phyloP scores from a whole-genome alignment of 2,329 filamentous ascomycete species.

The Apiospora saccharicola region DNA sequence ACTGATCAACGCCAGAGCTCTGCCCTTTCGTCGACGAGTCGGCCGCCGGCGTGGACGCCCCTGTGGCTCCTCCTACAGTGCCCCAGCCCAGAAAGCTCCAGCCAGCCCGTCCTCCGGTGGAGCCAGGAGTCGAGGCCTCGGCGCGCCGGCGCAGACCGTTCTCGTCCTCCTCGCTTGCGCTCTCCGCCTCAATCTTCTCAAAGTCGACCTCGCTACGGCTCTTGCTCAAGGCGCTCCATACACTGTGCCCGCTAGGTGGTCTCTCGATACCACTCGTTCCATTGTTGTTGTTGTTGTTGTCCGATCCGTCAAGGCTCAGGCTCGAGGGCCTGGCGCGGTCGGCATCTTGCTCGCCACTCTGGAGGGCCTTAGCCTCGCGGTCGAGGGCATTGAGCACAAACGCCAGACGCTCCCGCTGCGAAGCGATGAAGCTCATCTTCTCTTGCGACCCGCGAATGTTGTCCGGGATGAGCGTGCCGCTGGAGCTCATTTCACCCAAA shows the following conservation, averaged over 20 bases:
- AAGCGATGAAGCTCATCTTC: conserved; percentile 77
- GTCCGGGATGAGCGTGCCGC: conserved; percentile 73
- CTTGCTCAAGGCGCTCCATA: conserved; percentile 71
- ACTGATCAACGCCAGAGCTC: conserved; percentile 38
- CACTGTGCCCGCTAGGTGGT: conserved; percentile 56
- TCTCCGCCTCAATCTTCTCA: conserved; percentile 84
- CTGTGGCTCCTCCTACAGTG: conserved; percentile 24
- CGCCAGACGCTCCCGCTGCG: conserved; percentile 80
- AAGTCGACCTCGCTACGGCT: conserved; percentile 89
- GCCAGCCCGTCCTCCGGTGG: conserved; percentile 28
- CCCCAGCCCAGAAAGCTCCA: conserved; percentile 42
- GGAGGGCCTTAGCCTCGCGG: conserved; percentile 73
- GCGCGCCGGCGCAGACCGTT: conserved; percentile 41
- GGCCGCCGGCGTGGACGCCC: conserved; percentile 25
- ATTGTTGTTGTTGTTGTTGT: conserved; percentile 36
- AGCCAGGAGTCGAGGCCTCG: conserved; percentile 3
- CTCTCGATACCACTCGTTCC: conserved; percentile 45
- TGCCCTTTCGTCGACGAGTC: conserved; percentile 28
- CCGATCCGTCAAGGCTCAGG: conserved; percentile 39
- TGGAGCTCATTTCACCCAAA: conserved; percentile 52
- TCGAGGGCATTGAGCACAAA: conserved; percentile 81
- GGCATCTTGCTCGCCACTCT: conserved; percentile 43
- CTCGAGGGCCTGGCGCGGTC: conserved; percentile 31
- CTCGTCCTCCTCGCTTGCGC: conserved; percentile 61
- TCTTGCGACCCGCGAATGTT: conserved; percentile 68